Evolutionary conservation across 2,329 filamentous ascomycete species (phyloP), one percentile per base, ranked within the genome.

Genomic region (Orbilia javanica): DNA sequence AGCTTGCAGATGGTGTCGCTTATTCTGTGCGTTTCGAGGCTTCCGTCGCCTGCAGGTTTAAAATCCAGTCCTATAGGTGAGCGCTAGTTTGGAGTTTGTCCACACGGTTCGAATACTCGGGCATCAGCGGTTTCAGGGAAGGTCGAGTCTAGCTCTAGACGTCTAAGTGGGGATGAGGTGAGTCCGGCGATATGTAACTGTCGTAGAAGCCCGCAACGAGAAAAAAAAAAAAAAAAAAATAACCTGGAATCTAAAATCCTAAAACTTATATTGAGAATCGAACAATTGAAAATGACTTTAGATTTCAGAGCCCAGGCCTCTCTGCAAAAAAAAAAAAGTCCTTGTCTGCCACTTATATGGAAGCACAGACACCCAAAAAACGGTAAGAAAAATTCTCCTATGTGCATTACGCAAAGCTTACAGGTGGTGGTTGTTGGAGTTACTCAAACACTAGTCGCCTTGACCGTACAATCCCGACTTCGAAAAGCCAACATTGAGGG

Each of bases 381-480:
- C n/a, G 34, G 22, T 46, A 22, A 34, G 60, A 64, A 64, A 62
- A 39, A 71, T 25, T 71, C 55, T 63, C 53, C 67, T 50, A 50
- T 34, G 31, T 34, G 10, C 67, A 70, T 70, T 50, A 62, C 52
- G 31, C 53, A 50, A 71, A 71, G 62, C 20, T 44, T 11, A 25
- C 39, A 63, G 42, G 46, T n/a, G 57, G 64, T 29, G 34, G 44
- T 63, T 20, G n/a, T 71, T 71, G 27, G 60, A 66, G 44, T 70
- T 42, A 50, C 70, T 76, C 72, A 64, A 69, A 68, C 46, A 68
- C 64, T 69, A 44, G 55, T 76, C 29, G 63, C 39, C 31, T 60
- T 39, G n/a, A 39, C 66, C 18, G 46, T 34, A 63, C 52, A 29
- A 46, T 44, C 39, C 36, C 52, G 48, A 53, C 46, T 31, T 62